Conservation (phyloP, 345 rosid genomes). For the Gynandropsis gynandra region DNA sequence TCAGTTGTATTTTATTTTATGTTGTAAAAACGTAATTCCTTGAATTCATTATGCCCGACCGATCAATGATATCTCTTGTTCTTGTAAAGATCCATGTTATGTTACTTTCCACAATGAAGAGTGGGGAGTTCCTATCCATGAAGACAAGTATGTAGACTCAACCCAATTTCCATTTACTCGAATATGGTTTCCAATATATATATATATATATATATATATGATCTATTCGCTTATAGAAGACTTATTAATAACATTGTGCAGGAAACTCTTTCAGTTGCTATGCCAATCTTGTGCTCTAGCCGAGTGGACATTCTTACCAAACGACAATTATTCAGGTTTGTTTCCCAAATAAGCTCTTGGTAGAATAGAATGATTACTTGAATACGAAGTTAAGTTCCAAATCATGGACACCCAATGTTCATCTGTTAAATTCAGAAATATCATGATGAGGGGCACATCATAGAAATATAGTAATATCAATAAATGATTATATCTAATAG, state of each 20-base stretch:
- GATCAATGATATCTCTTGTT: too few relatives aligned
- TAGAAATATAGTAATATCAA: too few relatives aligned
- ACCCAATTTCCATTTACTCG: not conserved
- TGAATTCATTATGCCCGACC: too few relatives aligned
- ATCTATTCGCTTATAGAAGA: not conserved
- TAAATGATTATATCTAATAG: too few relatives aligned
- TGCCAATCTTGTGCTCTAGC: slow-evolving; percentile 76
- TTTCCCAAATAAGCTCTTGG: too few relatives aligned
- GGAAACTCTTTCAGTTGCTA: slow-evolving; percentile 73
- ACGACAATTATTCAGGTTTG: slow-evolving; percentile 72
- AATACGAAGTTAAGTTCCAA: too few relatives aligned
- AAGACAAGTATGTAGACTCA: slow-evolving; percentile 54
- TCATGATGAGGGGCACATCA: too few relatives aligned
- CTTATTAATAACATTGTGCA: slow-evolving; percentile 26
- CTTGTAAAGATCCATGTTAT: slow-evolving; percentile 48
- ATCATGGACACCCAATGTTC: too few relatives aligned
- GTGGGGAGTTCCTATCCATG: slow-evolving; percentile 83
- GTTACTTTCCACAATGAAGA: slow-evolving; percentile 80
- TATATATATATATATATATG: slow-evolving; percentile 11
- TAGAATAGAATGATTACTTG: too few relatives aligned
- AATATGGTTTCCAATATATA: not conserved
- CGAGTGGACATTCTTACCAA: slow-evolving; percentile 62
- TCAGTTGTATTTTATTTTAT: too few relatives aligned
- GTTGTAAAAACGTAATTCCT: too few relatives aligned
- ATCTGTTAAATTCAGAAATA: too few relatives aligned